phyloP scores from a whole-genome alignment of 495 filamentous ascomycete genomes.

The Lophiostoma macrostomum region DNA sequence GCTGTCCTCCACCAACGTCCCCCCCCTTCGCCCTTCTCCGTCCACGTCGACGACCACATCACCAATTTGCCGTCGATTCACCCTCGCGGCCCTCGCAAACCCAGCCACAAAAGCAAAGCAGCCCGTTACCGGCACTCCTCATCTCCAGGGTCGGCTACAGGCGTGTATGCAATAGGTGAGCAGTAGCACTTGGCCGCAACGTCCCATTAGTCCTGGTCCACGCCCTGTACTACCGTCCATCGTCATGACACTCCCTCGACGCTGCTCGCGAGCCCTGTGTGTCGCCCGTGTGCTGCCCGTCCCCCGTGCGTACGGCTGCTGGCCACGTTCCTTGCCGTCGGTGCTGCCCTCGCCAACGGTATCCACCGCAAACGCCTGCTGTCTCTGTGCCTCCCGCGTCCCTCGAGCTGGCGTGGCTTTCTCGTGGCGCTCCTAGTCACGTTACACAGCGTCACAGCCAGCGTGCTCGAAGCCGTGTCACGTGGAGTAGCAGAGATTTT shows the following conservation, averaged over 20 bases:
- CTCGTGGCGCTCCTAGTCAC: constrained; percentile 20
- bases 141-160: background rate
- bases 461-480: constrained; percentile 31
- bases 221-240: constrained; percentile 22
- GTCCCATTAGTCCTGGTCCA: constrained; percentile 1
- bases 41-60: no score
- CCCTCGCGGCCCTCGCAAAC: no score
- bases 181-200: constrained; percentile 8
- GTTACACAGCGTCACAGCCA: constrained; percentile 16
- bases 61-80: background rate
- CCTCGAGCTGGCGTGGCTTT: constrained; percentile 32
- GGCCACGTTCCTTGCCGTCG: constrained; percentile 19
- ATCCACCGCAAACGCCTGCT: constrained; percentile 13
- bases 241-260: background rate
- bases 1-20: no score
- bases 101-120: constrained; percentile 22
- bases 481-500: constrained; percentile 20
- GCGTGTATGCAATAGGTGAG: constrained; percentile 23
- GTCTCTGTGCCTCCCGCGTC: constrained; percentile 8
- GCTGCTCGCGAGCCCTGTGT: background rate
- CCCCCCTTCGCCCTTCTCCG: no score
- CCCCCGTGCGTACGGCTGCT: background rate
- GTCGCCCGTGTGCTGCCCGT: background rate
- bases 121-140: no score
- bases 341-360: constrained; percentile 7